Conservation (phyloP, 1,284 basidiomycete species). For the Neolentinus lepideus region DNA sequence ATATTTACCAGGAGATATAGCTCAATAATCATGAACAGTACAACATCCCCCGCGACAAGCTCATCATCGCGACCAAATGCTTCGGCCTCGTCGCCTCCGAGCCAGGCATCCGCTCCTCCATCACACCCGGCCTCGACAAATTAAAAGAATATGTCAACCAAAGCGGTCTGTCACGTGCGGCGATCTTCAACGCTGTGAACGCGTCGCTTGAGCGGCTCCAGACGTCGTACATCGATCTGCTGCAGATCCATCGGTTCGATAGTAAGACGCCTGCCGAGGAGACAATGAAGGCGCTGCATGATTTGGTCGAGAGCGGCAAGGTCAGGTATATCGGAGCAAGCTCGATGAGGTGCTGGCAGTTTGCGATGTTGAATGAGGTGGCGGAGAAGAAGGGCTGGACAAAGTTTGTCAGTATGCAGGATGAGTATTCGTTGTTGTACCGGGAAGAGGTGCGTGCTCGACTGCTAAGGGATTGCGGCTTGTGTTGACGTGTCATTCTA, state of each 20-base stretch:
- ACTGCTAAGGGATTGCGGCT: background rate
- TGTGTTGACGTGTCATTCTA: slow-evolving; percentile 8
- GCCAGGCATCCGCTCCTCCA: slow-evolving; percentile 2
- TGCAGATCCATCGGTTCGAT: slow-evolving; percentile 32
- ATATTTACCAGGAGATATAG: slow-evolving; percentile 2
- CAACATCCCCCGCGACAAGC: slow-evolving; percentile 34
- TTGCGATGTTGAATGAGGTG: slow-evolving; percentile 31
- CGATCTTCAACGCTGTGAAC: slow-evolving; percentile 27
- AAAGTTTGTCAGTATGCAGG: slow-evolving; percentile 31
- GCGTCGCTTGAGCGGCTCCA: slow-evolving; percentile 23
- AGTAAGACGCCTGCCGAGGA: slow-evolving; percentile 23
- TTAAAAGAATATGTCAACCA: slow-evolving; percentile 28
- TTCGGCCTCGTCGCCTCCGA: slow-evolving; percentile 11
- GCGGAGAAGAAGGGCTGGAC: slow-evolving; percentile 29
- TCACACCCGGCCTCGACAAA: slow-evolving; percentile 9
- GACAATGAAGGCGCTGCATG: slow-evolving; percentile 34
- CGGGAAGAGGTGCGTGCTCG: slow-evolving; percentile 9
- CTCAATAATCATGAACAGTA: slow-evolving; percentile 13
- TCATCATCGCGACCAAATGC: slow-evolving; percentile 26
- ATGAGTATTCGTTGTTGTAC: slow-evolving; percentile 34
- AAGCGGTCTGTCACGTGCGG: slow-evolving; percentile 25
- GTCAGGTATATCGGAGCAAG: slow-evolving; percentile 34
- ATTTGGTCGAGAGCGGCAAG: slow-evolving; percentile 30
- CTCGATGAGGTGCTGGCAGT: slow-evolving; percentile 28
- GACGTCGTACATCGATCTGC: slow-evolving; percentile 29